Conservation (phyloP, 2,329 filamentous ascomycete genomes). For the Chaetothyriales sp. region DNA sequence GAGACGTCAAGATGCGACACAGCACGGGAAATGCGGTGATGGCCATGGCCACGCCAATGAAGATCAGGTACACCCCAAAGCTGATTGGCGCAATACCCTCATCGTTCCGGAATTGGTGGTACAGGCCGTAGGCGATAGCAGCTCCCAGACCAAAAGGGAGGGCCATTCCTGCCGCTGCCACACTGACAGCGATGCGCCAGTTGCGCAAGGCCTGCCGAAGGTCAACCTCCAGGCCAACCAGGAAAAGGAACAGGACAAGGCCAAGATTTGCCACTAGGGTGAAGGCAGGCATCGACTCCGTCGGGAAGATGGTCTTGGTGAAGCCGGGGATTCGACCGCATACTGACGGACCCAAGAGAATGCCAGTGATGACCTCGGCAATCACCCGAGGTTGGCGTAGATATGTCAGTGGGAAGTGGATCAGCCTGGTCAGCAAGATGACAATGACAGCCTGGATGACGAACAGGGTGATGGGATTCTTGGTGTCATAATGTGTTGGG, state of each 20-base stretch:
- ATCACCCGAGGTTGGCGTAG: slow-evolving; percentile 70
- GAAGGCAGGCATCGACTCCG: slow-evolving; percentile 57
- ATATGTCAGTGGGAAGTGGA: slow-evolving; percentile 63
- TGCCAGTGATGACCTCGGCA: slow-evolving; percentile 70
- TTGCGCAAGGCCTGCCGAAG: slow-evolving; percentile 61
- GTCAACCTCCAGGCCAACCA: slow-evolving; percentile 78
- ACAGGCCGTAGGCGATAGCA: slow-evolving; percentile 67
- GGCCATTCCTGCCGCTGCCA: slow-evolving; percentile 64
- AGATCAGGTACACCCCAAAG: slow-evolving; percentile 53
- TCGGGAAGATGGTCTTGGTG: slow-evolving; percentile 59
- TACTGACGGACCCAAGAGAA: slow-evolving; percentile 71
- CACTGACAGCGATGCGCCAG: slow-evolving; percentile 63
- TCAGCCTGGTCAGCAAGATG: slow-evolving; percentile 55
- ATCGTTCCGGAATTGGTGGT: slow-evolving; percentile 53
- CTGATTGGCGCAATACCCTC: slow-evolving; percentile 40
- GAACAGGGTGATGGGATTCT: slow-evolving; percentile 59
- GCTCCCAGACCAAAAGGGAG: slow-evolving; percentile 70
- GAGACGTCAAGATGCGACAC: slow-evolving; percentile 80
- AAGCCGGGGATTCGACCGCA: slow-evolving; percentile 78
- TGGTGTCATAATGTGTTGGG: slow-evolving; percentile 52
- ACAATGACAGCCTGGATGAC: slow-evolving; percentile 62
- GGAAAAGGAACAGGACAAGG: slow-evolving; percentile 69
- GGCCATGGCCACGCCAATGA: slow-evolving; percentile 83
- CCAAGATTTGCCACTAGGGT: slow-evolving; percentile 69
- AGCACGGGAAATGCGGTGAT: slow-evolving; percentile 88